Base-by-base conservation (phyloP, 2,329 filamentous ascomycete genomes). In the Colletotrichum lini region DNA sequence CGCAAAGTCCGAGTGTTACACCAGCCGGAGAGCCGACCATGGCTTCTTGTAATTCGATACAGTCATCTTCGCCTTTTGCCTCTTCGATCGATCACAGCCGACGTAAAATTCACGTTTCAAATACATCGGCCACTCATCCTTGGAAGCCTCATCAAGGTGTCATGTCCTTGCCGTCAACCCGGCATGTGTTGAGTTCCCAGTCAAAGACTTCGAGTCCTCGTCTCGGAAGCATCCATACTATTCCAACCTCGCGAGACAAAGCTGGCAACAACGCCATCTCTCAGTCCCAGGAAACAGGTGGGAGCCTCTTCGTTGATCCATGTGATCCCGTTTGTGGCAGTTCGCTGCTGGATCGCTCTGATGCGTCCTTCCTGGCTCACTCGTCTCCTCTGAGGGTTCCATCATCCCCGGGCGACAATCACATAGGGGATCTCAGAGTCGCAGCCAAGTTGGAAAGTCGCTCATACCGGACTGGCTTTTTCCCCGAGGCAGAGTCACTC, bases 401-500 rank as follows among this genome's bases (percentile, higher is more conserved):
- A 16, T 62, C 59, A 47, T 50, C 59, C 9, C 45, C 45, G 15
- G 21, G 16, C 38, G 16, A 40, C 35, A 26, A 53, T 23, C 21
- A 62, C 2, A 62, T 62, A 6, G 45, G 9, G 2, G 18, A 42
- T 16, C 59, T 62, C 21, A 62, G 59, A 44, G 23, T 62, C 21
- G n/a, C 18, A n/a, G 59, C 47, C 12, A 62, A 53, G 47, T 50
- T 53, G n/a, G 26, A 62, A 15, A 62, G 45, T 52, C 59, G 35
- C 26, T 21, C 59, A 16, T 53, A 50, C 35, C 35, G 16, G 30
- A 52, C 7, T 53, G 59, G 59, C 7, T 52, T 62, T 15, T 62
- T 62, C 9, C 59, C 59, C 3, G 47, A 62, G 45, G 5, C 45
- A 61, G 21, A 49, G 13, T 16, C 44, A 38, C 15, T 1, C 18